Percentiles rank a stretch among this genome's conserved stretches.
Evolutionary conservation across 2,329 filamentous ascomycete genomes (phyloP).

Genomic region (Sclerotinia subarctica): DNA sequence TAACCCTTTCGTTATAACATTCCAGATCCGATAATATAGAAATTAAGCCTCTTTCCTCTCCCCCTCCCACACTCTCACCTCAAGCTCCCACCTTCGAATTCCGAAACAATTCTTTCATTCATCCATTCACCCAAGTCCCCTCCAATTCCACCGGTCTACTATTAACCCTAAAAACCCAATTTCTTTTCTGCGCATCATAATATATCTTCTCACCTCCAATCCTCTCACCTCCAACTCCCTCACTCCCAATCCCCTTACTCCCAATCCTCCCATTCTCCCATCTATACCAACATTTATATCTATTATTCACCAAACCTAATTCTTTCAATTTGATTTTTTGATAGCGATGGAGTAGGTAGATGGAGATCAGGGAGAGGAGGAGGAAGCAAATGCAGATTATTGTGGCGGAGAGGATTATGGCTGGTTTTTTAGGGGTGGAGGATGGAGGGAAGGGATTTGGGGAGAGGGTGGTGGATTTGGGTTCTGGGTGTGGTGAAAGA

Average conservation of each 20-base stretch:
- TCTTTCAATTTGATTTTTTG: background rate
- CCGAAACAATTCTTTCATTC: background rate
- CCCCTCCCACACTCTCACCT: background rate
- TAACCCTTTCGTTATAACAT: no score
- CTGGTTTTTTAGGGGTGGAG: no score
- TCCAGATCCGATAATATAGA: no score
- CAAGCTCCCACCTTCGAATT: no score
- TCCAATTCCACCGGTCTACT: background rate
- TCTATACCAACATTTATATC: background rate
- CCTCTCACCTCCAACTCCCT: no score
- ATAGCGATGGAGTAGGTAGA: background rate
- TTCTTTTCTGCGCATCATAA: background rate
- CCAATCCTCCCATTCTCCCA: background rate
- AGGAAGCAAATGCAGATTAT: background rate
- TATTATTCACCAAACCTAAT: background rate
- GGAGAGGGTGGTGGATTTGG: no score
- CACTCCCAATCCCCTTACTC: no score
- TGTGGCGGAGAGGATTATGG: background rate
- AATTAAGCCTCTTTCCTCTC: background rate
- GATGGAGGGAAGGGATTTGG: no score
- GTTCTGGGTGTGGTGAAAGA: background rate
- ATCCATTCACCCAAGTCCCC: no score
- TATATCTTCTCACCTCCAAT: background rate
- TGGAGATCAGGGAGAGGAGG: background rate
- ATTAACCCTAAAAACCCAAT: constrained; percentile 7